These are phyloP conservation scores for Neopestalotiopsis sp. DNA, from an alignment of 2,329 filamentous ascomycete genomes.

Conservation along the genomic window DNA sequence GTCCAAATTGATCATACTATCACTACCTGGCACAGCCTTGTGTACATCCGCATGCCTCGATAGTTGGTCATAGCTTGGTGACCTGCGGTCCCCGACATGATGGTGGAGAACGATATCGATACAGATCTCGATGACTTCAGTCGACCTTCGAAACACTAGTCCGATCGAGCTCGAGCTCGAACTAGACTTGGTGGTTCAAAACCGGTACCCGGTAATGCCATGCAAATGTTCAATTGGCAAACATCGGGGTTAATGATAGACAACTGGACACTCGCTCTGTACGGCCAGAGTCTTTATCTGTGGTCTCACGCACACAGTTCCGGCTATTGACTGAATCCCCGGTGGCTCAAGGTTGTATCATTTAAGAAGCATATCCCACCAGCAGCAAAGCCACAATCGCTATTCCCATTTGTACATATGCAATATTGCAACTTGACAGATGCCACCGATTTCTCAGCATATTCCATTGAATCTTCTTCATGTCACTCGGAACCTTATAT, in stretches of 20 bases:
- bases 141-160: not conserved
- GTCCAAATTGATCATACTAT: not conserved
- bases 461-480: not conserved
- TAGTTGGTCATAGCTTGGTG: not conserved
- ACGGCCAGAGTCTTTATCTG: no score
- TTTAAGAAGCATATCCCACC: not conserved
- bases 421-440: not conserved
- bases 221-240: not conserved
- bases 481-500: constrained; percentile 3
- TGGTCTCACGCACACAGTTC: not conserved
- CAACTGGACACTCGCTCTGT: not conserved
- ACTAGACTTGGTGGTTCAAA: not conserved
- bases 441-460: not conserved
- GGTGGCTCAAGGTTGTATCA: not conserved
- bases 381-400: not conserved
- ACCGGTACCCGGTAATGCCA: not conserved
- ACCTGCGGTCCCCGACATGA: not conserved
- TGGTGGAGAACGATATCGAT: not conserved
- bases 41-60: not conserved
- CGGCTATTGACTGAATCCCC: not conserved
- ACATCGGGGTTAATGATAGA: not conserved
- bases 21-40: no score
- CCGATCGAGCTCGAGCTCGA: not conserved
- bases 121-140: not conserved
- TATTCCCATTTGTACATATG: not conserved